Conservation (phyloP, 768 basidiomycete species). For the Xerocomus brunneocitrinus region DNA sequence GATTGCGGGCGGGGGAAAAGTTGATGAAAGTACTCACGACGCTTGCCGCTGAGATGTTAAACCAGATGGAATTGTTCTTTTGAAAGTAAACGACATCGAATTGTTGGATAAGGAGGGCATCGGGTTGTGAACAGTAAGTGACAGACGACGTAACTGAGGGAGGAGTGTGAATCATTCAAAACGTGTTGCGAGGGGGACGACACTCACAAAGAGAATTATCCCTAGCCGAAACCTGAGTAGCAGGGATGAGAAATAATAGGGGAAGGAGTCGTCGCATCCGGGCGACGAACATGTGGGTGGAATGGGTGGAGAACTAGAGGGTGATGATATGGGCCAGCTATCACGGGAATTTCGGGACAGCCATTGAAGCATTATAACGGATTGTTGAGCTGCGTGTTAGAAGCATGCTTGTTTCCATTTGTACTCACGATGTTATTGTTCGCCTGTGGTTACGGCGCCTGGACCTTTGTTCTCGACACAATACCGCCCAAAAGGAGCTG, state of each 20-base stretch:
- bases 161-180: slow-evolving; percentile 3
- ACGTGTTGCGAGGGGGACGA: slow-evolving; percentile 16
- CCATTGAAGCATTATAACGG: slow-evolving; percentile 21
- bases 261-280: slow-evolving; percentile 59
- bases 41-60: slow-evolving; percentile 83
- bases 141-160: slow-evolving; percentile 77
- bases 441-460: slow-evolving; percentile 17
- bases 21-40: slow-evolving; percentile 54
- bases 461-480: slow-evolving; percentile 20
- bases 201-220: slow-evolving; percentile 58
- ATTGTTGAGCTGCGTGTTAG: slow-evolving; percentile 23
- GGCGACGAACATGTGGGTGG: slow-evolving; percentile 63
- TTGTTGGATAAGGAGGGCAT: slow-evolving; percentile 72
- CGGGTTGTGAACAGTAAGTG: slow-evolving; percentile 80
- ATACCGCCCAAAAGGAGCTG: background rate
- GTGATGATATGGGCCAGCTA: slow-evolving; percentile 26
- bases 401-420: slow-evolving; percentile 30
- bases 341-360: slow-evolving; percentile 16
- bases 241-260: slow-evolving; percentile 38
- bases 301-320: slow-evolving; percentile 11
- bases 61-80: slow-evolving; percentile 66
- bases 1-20: slow-evolving; percentile 3
- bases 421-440: slow-evolving; percentile 32
- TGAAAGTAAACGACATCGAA: slow-evolving; percentile 72
- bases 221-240: slow-evolving; percentile 40